Evolutionary conservation across 1,284 basidiomycete species (phyloP), one percentile per base, ranked within the genome.

Genomic region (Ganoderma resinaceum): DNA sequence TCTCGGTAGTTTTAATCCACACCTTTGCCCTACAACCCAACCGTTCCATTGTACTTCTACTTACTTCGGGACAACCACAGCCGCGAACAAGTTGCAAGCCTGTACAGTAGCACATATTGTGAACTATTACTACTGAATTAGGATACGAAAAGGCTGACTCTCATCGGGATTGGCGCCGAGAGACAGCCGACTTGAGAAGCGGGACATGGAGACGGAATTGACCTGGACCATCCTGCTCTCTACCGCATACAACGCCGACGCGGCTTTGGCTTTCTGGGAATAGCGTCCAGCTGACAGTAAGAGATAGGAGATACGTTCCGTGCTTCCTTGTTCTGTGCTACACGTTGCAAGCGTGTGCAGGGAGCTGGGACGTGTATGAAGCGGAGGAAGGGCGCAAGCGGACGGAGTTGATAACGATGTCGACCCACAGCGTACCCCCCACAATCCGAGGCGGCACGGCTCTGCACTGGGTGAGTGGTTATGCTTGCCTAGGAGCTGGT

Each of bases 381-480:
- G 65, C 69, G 65, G 67, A 60, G 42, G 63, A 63, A 61, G 66
- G 60, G 66, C 71, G 66, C 71, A 16, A 67, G 66, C 52, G 65
- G 67, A 59, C 63, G 61, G 61, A 70, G 67, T 53, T 62, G 63
- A 64, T 61, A 60, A 66, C 59, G 61, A 72, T 72, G 71, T 70
- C 71, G 61, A 67, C 69, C 61, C 69, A 63, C 67, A 72, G 67
- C 58, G 55, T 55, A 40, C 69, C 69, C 42, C 71, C 71, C 63
- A 67, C 66, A 55, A 69, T 72, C 67, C 69, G 71, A 53, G 71
- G 71, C 37, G 67, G 63, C 38, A 64, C 67, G 33, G 63, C 69
- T 63, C 65, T 72, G 43, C 71, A 72, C 69, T 72, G 71, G 71
- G 71, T 72, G 59, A 70, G 71, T 66, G 64, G 18, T 23, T 12